phyloP scores from a whole-genome alignment of 345 rosid genomes.

The Pistacia integerrima region DNA sequence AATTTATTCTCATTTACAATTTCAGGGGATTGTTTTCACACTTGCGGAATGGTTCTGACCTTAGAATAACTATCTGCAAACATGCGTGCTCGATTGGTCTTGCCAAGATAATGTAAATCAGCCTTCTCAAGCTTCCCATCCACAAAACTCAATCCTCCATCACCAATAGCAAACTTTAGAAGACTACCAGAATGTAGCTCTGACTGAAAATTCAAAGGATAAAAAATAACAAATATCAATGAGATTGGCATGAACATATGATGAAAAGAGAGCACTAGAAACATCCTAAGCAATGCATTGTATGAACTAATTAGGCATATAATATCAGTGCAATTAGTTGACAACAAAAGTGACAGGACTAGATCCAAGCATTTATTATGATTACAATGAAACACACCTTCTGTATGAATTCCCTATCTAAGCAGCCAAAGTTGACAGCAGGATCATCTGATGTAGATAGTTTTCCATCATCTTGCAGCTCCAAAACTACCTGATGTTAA shows the following conservation, averaged over 20 bases:
- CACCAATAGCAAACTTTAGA: slow-evolving; percentile 67
- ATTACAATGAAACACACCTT: slow-evolving; percentile 44
- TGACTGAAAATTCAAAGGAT: slow-evolving; percentile 46
- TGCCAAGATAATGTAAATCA: slow-evolving; percentile 72
- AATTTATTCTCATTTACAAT: background rate
- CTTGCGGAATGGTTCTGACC: slow-evolving; percentile 36
- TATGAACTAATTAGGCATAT: background rate
- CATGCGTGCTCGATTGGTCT: slow-evolving; percentile 70
- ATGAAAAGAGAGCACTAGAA: background rate
- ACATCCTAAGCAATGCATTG: background rate
- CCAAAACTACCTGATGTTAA: slow-evolving; percentile 72
- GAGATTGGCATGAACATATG: background rate
- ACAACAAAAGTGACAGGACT: slow-evolving; percentile 1
- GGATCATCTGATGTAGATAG: slow-evolving; percentile 88
- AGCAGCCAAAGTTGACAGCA: slow-evolving; percentile 66
- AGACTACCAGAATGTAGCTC: slow-evolving; percentile 61
- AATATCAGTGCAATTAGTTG: slow-evolving; percentile 10
- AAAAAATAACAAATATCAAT: background rate
- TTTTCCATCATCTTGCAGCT: slow-evolving; percentile 80
- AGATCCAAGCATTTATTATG: background rate
- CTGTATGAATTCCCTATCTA: slow-evolving; percentile 60
- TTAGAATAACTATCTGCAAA: slow-evolving; percentile 96
- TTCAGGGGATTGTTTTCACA: background rate
- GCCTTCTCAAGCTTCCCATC: slow-evolving; percentile 85
- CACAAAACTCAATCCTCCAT: slow-evolving; percentile 74